Base-by-base conservation (phyloP, 192 early-diverging fungal genomes). In the Coemansia sp. region DNA sequence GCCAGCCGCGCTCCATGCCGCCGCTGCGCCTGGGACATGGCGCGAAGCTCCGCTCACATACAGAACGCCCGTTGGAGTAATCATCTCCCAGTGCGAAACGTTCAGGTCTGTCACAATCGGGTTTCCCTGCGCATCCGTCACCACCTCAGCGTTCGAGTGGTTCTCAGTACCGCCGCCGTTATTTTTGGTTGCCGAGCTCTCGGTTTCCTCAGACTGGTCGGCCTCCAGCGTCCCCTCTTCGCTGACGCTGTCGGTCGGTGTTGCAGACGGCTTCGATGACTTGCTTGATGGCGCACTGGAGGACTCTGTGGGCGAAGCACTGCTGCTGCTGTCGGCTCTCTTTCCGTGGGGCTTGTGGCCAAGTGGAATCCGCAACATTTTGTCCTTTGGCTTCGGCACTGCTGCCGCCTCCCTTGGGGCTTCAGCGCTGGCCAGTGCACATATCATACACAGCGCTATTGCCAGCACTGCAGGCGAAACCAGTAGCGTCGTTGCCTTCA, bases 111-210 rank as follows among this genome's bases (percentile, higher is more conserved):
- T 81, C 24, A 78, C 60, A 30, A 81, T 72, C 0, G 78, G 78
- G 70, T 81, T 77, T 46, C 80, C 80, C 5, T 70, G 44, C n/a
- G 62, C 75, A 41, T 83, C 80, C 9, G 71, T 73, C 26, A 63
- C 69, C 39, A 62, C 73, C 1, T 62, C 48, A n/a, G 30, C 52
- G 20, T 53, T 48, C 16, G 62, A 60, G 12, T 59, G 18, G 58
- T 60, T 69, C 39, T 21, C 61, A 30, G 30, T 30, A 18, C 16
- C 41, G 21, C 45, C 52, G 63, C 53, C 57, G 57, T 69, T 48
- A 48, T 38, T 45, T 8, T 59, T 44, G 34, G 64, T n/a, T 57
- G 21, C 39, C 21, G 51, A 62, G 57, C 71, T 39, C 44, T 46
- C 20, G 24, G 36, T 49, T n/a, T 44, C 67, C 15, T 62, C 33